These are phyloP conservation scores for Daldinia caldariorum DNA, from an alignment of 495 filamentous ascomycete species.

Conservation along the genomic window DNA sequence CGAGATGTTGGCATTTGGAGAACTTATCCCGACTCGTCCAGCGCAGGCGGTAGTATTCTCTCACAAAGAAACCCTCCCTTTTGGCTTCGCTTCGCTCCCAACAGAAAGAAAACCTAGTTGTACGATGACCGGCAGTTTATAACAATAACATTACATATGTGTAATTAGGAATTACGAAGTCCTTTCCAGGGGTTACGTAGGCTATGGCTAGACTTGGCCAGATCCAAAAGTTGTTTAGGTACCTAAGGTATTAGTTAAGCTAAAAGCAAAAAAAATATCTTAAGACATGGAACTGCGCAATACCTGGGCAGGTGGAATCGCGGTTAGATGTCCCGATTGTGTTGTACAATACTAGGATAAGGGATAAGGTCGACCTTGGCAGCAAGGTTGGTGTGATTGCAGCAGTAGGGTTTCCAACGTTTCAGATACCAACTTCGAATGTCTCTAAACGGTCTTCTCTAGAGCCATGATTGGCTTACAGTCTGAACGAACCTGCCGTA, in stretches of 20 bases:
- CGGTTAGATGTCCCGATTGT: slow-evolving; percentile 15
- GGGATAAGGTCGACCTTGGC: too few relatives aligned
- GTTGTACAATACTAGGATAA: too few relatives aligned
- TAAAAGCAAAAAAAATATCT: too few relatives aligned
- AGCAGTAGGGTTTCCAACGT: slow-evolving; percentile 20
- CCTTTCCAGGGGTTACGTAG: not conserved
- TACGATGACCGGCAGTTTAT: not conserved
- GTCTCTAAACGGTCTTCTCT: not conserved
- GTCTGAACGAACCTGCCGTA: slow-evolving; percentile 21
- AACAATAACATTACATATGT: too few relatives aligned
- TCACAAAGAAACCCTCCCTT: not conserved
- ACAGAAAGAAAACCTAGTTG: too few relatives aligned
- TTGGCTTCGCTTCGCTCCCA: too few relatives aligned
- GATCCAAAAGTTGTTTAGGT: slow-evolving; percentile 1
- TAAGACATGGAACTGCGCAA: too few relatives aligned
- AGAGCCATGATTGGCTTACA: slow-evolving; percentile 15
- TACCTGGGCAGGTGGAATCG: slow-evolving; percentile 6
- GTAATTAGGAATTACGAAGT: not conserved
- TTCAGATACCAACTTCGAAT: slow-evolving; percentile 23
- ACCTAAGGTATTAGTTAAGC: too few relatives aligned
- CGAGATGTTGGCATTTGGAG: not conserved
- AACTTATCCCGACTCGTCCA: not conserved
- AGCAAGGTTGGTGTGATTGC: too few relatives aligned
- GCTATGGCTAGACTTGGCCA: too few relatives aligned
- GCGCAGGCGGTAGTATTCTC: not conserved